These are phyloP conservation scores for Halophytophthora batemanensis DNA, from an alignment of 352 stramenopile species.

Conservation along the genomic window DNA sequence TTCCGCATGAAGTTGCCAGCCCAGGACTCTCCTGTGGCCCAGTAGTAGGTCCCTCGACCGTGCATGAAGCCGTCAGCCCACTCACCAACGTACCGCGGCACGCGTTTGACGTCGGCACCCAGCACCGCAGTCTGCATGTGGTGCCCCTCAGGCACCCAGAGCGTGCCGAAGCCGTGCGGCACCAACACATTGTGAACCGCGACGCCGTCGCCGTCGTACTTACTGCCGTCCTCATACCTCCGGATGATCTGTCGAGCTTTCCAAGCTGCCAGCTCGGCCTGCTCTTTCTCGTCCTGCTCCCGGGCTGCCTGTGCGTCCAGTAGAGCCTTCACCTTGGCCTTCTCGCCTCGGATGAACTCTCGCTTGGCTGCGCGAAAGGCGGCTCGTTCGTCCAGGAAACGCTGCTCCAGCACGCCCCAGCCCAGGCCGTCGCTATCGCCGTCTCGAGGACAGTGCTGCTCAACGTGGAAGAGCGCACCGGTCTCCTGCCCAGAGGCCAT, in stretches of 20 bases:
- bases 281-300: conserved; percentile 30
- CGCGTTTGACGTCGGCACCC: conserved; percentile 40
- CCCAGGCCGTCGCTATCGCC: conserved; percentile 8
- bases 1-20: conserved; percentile 53
- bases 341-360: conserved; percentile 38
- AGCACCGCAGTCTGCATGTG: conserved; percentile 13
- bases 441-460: conserved; percentile 23
- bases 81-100: conserved; percentile 40
- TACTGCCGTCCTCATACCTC: conserved; percentile 58
- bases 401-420: conserved; percentile 28
- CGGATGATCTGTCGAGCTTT: conserved; percentile 50
- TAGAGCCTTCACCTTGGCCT: conserved; percentile 32
- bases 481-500: conserved; percentile 40
- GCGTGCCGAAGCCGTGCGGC: conserved; percentile 53
- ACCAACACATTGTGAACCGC: conserved; percentile 35
- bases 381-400: conserved; percentile 43
- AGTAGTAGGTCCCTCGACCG: conserved; percentile 52
- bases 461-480: conserved; percentile 42
- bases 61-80: conserved; percentile 67
- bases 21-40: conserved; percentile 54
- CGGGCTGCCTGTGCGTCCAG: conserved; percentile 30
- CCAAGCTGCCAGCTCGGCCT: conserved; percentile 33
- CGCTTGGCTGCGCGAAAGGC: conserved; percentile 49
- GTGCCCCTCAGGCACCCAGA: conserved; percentile 47
- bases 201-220: conserved; percentile 66